Conservation (phyloP, 2,329 filamentous ascomycete species). For the Aspergillus latus region DNA sequence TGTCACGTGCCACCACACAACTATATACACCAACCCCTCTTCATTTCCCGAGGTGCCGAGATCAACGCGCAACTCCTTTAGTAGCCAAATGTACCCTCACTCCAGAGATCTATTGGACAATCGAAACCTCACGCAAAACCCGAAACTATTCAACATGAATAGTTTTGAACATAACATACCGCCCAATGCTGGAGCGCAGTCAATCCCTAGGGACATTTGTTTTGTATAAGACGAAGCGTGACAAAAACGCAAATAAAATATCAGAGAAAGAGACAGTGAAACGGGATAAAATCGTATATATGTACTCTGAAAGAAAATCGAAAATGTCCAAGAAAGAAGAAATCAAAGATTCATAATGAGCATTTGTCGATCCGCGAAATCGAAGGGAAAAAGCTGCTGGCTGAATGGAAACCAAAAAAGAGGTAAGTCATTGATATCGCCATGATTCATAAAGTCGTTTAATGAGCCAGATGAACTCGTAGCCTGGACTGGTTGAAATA, state of each 20-base stretch:
- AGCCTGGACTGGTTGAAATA: not conserved
- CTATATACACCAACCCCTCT: constrained; percentile 6
- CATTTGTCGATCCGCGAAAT: constrained; percentile 3
- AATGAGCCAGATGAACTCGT: constrained; percentile 9
- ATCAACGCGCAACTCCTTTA: constrained; percentile 16
- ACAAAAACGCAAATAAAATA: constrained; percentile 3
- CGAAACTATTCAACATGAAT: constrained; percentile 7
- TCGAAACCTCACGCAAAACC: constrained; percentile 1
- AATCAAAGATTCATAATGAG: not conserved
- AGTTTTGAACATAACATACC: constrained; percentile 8
- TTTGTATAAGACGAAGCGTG: constrained; percentile 8
- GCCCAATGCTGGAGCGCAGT: constrained; percentile 6
- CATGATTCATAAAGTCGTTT: constrained; percentile 11
- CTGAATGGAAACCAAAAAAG: not conserved
- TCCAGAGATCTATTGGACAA: constrained; percentile 17
- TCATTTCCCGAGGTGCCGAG: not conserved
- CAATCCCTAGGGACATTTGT: constrained; percentile 14
- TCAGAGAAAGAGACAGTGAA: constrained; percentile 5
- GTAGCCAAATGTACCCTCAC: constrained; percentile 33
- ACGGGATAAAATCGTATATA: constrained; percentile 21
- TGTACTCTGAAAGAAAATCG: constrained; percentile 19
- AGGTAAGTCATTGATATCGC: not conserved
- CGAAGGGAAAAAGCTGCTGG: not conserved
- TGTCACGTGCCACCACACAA: not conserved
- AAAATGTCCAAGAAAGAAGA: not conserved